Conservation (phyloP, 2,329 filamentous ascomycete genomes). For the Neocatenulostroma microsporum region DNA sequence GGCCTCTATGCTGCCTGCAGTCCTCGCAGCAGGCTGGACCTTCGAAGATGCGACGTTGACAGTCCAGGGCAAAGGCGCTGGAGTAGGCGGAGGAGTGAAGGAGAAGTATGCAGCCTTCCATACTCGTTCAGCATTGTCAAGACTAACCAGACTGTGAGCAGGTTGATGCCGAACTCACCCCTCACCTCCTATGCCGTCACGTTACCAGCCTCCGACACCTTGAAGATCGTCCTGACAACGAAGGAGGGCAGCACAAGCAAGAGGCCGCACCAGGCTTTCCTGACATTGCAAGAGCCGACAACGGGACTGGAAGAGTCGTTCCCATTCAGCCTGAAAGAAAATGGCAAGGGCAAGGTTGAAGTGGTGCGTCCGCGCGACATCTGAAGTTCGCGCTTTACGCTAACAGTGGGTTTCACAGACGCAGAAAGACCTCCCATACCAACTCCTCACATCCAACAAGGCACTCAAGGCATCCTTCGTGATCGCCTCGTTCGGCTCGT, state of each 20-base stretch:
- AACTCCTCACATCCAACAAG: constrained; percentile 61
- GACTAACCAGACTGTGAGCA: too few species aligned
- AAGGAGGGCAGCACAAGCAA: constrained; percentile 71
- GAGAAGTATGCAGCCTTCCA: constrained; percentile 42
- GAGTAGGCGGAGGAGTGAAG: constrained; percentile 46
- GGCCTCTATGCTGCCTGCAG: too few species aligned
- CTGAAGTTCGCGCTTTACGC: too few species aligned
- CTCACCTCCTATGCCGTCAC: constrained; percentile 48
- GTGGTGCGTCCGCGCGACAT: constrained; percentile 64
- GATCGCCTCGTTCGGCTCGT: constrained; percentile 76
- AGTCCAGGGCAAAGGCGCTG: constrained; percentile 53
- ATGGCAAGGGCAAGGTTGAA: constrained; percentile 75
- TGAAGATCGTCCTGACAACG: constrained; percentile 76
- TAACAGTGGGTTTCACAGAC: too few species aligned
- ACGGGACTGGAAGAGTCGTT: constrained; percentile 82
- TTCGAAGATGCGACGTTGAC: constrained; percentile 66
- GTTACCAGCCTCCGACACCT: constrained; percentile 60
- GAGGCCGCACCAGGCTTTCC: constrained; percentile 88
- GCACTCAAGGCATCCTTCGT: constrained; percentile 74
- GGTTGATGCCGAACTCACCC: constrained; percentile 44
- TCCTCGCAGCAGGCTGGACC: constrained; percentile 55
- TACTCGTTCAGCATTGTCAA: not conserved
- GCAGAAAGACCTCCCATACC: constrained; percentile 78
- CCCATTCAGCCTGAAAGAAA: constrained; percentile 74
- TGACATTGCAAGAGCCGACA: constrained; percentile 66